These are phyloP conservation scores for Neolentinus lepideus DNA, from an alignment of 1,284 basidiomycete genomes.

Conservation along the genomic window DNA sequence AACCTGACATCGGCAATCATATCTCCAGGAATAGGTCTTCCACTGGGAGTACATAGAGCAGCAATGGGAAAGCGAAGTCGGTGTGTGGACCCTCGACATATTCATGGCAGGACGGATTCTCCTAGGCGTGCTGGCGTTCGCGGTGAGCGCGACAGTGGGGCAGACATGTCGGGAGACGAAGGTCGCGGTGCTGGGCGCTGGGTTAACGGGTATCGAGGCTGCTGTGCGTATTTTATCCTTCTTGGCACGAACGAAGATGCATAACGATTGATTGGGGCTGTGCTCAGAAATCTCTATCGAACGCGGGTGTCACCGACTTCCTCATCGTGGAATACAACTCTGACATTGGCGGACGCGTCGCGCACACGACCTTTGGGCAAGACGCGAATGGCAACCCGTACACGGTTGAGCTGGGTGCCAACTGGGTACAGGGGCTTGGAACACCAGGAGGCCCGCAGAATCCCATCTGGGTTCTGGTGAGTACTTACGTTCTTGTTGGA, in stretches of 20 bases:
- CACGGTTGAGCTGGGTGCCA: slow-evolving; percentile 56
- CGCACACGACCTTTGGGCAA: slow-evolving; percentile 34
- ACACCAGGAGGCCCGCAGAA: slow-evolving; percentile 43
- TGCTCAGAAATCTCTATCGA: not conserved
- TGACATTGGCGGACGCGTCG: slow-evolving; percentile 58
- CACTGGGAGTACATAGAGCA: too few relatives aligned
- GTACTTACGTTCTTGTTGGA: slow-evolving; percentile 11
- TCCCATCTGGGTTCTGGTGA: slow-evolving; percentile 51
- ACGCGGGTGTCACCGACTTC: slow-evolving; percentile 46
- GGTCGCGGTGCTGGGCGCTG: not conserved
- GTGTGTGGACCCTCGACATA: too few relatives aligned
- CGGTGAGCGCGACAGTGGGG: not conserved
- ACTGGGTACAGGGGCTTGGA: slow-evolving; percentile 68
- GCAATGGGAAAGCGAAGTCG: too few relatives aligned
- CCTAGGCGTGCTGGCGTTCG: not conserved
- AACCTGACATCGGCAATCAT: too few relatives aligned
- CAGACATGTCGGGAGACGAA: not conserved
- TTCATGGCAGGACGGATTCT: not conserved
- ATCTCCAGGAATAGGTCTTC: too few relatives aligned
- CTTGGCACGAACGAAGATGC: too few relatives aligned
- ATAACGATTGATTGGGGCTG: too few relatives aligned
- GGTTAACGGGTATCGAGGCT: not conserved
- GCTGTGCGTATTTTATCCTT: not conserved
- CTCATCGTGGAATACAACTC: slow-evolving; percentile 52
- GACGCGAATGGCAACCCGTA: slow-evolving; percentile 13